Conservation (phyloP, 345 rosid species). For the Camelina neglecta region DNA sequence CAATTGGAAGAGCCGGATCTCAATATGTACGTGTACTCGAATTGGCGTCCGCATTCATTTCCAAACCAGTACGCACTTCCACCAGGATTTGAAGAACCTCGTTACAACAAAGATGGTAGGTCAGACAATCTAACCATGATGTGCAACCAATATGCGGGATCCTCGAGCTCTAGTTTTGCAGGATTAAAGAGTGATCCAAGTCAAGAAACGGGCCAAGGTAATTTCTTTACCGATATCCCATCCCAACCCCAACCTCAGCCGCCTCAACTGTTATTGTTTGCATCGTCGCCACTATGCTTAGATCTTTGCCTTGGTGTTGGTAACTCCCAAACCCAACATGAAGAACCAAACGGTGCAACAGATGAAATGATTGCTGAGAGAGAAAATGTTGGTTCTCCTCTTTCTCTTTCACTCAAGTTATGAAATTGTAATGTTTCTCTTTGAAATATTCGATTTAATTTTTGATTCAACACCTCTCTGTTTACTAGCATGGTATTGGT, state of each 20-base stretch:
- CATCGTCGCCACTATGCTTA: background rate
- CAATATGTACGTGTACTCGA: background rate
- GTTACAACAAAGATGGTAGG: background rate
- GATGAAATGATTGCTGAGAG: background rate
- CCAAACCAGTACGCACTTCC: background rate
- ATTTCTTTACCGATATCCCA: background rate
- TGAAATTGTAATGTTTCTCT: background rate
- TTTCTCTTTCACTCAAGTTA: slow-evolving; percentile 17
- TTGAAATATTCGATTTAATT: background rate
- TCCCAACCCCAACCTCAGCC: background rate
- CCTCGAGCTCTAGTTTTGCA: background rate
- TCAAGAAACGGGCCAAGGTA: background rate
- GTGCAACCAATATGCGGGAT: background rate
- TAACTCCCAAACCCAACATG: background rate
- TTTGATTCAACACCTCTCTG: background rate
- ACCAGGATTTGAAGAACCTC: slow-evolving; percentile 9
- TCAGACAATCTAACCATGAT: background rate
- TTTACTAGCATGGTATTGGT: background rate
- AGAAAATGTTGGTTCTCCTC: slow-evolving; percentile 2
- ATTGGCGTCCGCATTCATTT: background rate
- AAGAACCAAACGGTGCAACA: background rate
- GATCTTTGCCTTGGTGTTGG: background rate
- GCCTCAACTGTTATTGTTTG: background rate
- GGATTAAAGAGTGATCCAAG: background rate
- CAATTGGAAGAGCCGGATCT: background rate